phyloP scores from a whole-genome alignment of 176 grass and related monocot species.

The Pharus latifolius region DNA sequence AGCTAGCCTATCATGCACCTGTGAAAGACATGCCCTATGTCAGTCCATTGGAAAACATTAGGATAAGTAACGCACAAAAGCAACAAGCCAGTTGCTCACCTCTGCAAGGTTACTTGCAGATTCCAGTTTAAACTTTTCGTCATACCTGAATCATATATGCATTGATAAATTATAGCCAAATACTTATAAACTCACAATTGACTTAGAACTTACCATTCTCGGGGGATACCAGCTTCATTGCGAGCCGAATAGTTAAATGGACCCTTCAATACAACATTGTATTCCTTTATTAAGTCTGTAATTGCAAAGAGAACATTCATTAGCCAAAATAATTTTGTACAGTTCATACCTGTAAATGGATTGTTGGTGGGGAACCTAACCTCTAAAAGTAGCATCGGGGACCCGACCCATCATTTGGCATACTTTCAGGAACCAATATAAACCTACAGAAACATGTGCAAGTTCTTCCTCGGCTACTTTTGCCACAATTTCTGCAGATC shows the following conservation, averaged over 20 bases:
- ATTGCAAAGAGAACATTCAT: conserved; percentile 2
- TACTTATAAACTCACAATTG: neutral
- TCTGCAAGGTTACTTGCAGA: conserved; percentile 49
- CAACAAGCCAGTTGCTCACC: conserved; percentile 16
- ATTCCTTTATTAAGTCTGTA: conserved; percentile 72
- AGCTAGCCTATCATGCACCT: conserved; percentile 86
- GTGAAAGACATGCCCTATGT: neutral
- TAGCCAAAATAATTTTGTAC: neutral
- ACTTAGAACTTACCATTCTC: conserved; percentile 46
- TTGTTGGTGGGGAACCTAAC: conserved; percentile 1
- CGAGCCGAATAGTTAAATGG: conserved; percentile 84
- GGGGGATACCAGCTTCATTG: conserved; percentile 78
- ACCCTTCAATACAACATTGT: conserved; percentile 64
- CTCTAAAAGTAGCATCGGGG: conserved; percentile 73
- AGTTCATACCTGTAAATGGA: neutral
- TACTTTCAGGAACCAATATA: conserved; percentile 71
- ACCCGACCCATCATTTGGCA: conserved; percentile 55
- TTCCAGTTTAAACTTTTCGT: conserved; percentile 31
- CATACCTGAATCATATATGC: conserved; percentile 47
- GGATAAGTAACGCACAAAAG: neutral
- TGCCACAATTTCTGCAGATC: conserved; percentile 64
- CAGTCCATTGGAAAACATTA: neutral
- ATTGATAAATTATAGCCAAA: neutral
- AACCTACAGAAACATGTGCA: conserved; percentile 78
- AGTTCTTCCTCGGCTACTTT: conserved; percentile 74